A percentile compares a stretch with the other conserved stretches of the same genome.
Evolutionary conservation across 768 basidiomycete species (phyloP).

Genomic region (Suillus americanus): DNA sequence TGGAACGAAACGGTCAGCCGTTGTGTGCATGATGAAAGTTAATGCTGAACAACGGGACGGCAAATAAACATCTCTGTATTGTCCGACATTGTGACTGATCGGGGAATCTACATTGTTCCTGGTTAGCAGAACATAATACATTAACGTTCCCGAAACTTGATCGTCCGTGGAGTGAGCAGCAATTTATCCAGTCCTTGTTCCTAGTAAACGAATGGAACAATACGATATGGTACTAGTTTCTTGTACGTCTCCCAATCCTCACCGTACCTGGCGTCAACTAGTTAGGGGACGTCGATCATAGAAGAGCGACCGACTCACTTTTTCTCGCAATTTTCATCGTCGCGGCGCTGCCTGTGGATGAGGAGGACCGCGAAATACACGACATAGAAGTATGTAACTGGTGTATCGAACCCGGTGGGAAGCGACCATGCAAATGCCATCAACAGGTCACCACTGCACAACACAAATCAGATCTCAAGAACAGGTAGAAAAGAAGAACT

Average conservation of each 20-base stretch:
- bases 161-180: neutral
- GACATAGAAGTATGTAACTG: conserved; percentile 95
- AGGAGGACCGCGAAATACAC: conserved; percentile 87
- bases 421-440: conserved; percentile 95
- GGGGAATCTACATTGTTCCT: neutral
- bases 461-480: neutral
- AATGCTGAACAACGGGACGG: neutral
- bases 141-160: neutral
- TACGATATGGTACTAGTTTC: conserved; percentile 79
- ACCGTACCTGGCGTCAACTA: conserved; percentile 66
- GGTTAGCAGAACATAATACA: neutral
- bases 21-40: neutral
- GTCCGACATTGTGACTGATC: neutral
- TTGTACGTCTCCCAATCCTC: conserved; percentile 93
- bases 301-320: conserved; percentile 59
- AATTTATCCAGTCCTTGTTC: neutral
- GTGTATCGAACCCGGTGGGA: conserved; percentile 88
- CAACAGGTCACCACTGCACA: conserved; percentile 71
- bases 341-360: conserved; percentile 84
- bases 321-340: conserved; percentile 87
- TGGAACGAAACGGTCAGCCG: neutral
- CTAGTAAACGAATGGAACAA: conserved; percentile 82
- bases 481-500: conserved; percentile 18
- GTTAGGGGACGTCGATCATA: conserved; percentile 1
- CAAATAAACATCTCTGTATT: neutral